Base-by-base conservation (phyloP, 2,329 filamentous ascomycete genomes). In the Camptophora hylomeconis region DNA sequence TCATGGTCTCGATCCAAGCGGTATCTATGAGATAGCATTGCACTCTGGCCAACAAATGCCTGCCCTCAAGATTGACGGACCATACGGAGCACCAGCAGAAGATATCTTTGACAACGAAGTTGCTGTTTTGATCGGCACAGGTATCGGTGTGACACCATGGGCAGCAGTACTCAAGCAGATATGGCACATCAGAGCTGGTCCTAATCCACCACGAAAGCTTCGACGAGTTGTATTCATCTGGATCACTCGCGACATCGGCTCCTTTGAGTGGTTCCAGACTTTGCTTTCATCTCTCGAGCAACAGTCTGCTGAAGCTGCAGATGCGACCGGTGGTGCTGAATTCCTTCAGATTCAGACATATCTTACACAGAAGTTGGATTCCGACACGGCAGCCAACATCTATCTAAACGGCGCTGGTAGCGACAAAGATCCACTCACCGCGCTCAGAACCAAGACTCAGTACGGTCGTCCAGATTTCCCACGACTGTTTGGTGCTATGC, bases 311-410 rank as follows among this genome's bases (percentile, higher is more conserved):
- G 76, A 75, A 32, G 72, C 72, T 42, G 72, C 74, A 24, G 72
- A 72, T 15, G 61, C 69, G 26, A 49, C 55, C 11, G 55, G 54
- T 3, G 52, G 51, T 9, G 52, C 56, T 0, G 84, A 95, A 49
- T 98, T 98, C 69, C 64, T 98, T 47, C 83, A 86, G 54, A 98
- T 98, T 42, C 89, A 98, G 62, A 95, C 86, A 1, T 98, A 94
- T 51, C 77, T 98, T 20, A 98, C 89, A 1, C 86, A 95, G 57
- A 80, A 76, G 47, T 72, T 95, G 36, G 87, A 95, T 54, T 71
- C 76, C 44, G 86, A 98, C 53, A 93, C 83, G 0, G 78, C 84
- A 2, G 80, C 94, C 46, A 98, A 98, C 56, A 95, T 98, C 51
- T 83, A 94, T 26, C 72, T 98, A 40, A 95, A 98, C 62, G 86